These are phyloP conservation scores for Guadua angustifolia DNA, from an alignment of 176 grass and related monocot species.

Conservation along the genomic window DNA sequence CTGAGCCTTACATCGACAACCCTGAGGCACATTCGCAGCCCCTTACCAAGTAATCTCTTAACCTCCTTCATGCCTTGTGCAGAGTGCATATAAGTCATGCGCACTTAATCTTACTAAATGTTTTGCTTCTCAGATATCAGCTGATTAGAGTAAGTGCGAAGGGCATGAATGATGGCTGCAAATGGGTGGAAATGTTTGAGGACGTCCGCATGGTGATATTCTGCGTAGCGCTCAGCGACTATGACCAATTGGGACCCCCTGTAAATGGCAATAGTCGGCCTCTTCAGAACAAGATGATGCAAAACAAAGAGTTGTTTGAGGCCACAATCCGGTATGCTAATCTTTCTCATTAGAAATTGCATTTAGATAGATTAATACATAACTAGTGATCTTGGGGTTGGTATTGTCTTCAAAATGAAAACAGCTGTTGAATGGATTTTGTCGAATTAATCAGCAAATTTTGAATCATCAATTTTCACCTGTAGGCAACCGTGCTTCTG, in stretches of 20 bases:
- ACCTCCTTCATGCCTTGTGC: background rate
- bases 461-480: background rate
- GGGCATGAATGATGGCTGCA: slow-evolving; percentile 90
- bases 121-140: slow-evolving; percentile 64
- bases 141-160: slow-evolving; percentile 89
- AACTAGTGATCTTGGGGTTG: too few species aligned
- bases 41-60: slow-evolving; percentile 73
- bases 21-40: slow-evolving; percentile 71
- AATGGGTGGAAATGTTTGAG: slow-evolving; percentile 99
- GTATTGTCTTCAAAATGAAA: too few species aligned
- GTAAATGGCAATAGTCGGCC: slow-evolving; percentile 44
- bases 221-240: slow-evolving; percentile 77
- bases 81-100: background rate
- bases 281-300: slow-evolving; percentile 89
- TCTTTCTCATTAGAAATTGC: background rate
- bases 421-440: background rate
- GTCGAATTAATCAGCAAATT: background rate
- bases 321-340: slow-evolving; percentile 63
- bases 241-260: slow-evolving; percentile 68
- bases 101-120: background rate
- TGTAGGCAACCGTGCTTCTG: slow-evolving; percentile 82
- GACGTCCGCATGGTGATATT: slow-evolving; percentile 92
- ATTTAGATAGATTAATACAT: background rate
- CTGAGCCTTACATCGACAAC: slow-evolving; percentile 90
- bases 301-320: slow-evolving; percentile 88